These are phyloP conservation scores for Nannochloropsis salina DNA, from an alignment of 108 stramenopile species.

Conservation along the genomic window DNA sequence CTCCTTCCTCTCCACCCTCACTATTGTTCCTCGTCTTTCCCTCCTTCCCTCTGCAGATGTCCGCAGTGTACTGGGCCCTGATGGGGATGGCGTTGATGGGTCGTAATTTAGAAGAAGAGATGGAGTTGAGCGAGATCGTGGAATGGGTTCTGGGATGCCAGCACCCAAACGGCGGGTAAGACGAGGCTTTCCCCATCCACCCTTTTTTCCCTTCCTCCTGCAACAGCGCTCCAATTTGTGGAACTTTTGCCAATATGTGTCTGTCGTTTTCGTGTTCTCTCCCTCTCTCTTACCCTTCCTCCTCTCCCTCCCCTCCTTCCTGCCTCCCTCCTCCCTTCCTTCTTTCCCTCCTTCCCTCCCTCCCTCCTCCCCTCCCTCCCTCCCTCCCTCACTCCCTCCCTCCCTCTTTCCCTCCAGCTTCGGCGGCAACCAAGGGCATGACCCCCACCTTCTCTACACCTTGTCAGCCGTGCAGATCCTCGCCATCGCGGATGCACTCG, in stretches of 20 bases:
- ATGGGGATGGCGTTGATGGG: conserved; percentile 77
- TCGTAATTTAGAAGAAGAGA: conserved; percentile 50
- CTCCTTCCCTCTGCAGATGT: conserved; percentile 59
- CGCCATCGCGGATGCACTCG: conserved; percentile 64
- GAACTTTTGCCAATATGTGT: no score
- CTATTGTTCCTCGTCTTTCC: neutral
- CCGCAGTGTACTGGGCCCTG: conserved; percentile 94
- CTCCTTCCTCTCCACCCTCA: no score
- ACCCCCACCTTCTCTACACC: conserved; percentile 93
- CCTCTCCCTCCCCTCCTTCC: neutral
- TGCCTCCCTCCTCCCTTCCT: neutral
- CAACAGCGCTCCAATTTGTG: no score
- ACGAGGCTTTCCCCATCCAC: neutral
- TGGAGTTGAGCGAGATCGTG: conserved; percentile 58
- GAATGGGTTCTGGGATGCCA: conserved; percentile 87
- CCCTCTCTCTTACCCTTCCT: neutral
- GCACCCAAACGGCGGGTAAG: conserved; percentile 54
- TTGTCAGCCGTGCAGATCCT: conserved; percentile 93
- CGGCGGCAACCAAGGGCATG: conserved; percentile 86
- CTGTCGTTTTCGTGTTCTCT: neutral
- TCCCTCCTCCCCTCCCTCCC: neutral
- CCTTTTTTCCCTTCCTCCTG: no score
- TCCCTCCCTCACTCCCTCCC: neutral
- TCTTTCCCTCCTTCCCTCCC: neutral
- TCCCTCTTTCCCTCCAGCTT: conserved; percentile 59